Conservation (phyloP, 495 filamentous ascomycete species). For the Hypoxylon cercidicola region DNA sequence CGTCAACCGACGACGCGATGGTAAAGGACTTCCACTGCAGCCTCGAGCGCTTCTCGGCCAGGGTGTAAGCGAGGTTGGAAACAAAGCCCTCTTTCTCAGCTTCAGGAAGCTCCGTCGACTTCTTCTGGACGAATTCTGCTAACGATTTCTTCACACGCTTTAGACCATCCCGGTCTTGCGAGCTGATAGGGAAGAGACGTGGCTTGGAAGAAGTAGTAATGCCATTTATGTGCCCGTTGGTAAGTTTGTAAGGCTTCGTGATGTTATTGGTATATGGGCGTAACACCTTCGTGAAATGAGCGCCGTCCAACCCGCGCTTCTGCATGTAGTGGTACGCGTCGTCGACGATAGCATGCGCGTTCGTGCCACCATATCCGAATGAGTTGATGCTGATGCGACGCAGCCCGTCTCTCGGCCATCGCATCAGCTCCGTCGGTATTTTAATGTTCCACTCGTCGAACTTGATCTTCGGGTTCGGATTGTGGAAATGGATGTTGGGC, state of each 20-base stretch:
- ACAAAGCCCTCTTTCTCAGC: background rate
- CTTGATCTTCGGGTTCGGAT: constrained; percentile 54
- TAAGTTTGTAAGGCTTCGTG: no score
- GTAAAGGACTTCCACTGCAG: constrained; percentile 1
- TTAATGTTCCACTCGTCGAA: constrained; percentile 32
- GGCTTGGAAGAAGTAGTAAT: no score
- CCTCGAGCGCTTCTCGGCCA: background rate
- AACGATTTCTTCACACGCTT: no score
- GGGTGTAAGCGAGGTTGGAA: constrained; percentile 1
- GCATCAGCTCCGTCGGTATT: constrained; percentile 4
- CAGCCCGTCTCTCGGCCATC: constrained; percentile 40
- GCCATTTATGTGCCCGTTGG: no score
- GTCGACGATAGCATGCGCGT: constrained; percentile 65
- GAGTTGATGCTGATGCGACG: constrained; percentile 61
- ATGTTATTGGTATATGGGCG: no score
- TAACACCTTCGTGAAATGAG: constrained; percentile 2
- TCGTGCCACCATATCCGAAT: constrained; percentile 67
- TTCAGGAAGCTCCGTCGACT: background rate
- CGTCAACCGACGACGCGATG: background rate
- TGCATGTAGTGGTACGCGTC: constrained; percentile 34
- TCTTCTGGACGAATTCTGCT: background rate
- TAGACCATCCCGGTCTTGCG: no score
- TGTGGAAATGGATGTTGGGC: constrained; percentile 51
- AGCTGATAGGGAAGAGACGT: no score
- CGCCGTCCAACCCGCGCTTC: constrained; percentile 6